These are phyloP conservation scores for Dothideomycetes sp. DNA, from an alignment of 2,329 filamentous ascomycete genomes.

Conservation along the genomic window DNA sequence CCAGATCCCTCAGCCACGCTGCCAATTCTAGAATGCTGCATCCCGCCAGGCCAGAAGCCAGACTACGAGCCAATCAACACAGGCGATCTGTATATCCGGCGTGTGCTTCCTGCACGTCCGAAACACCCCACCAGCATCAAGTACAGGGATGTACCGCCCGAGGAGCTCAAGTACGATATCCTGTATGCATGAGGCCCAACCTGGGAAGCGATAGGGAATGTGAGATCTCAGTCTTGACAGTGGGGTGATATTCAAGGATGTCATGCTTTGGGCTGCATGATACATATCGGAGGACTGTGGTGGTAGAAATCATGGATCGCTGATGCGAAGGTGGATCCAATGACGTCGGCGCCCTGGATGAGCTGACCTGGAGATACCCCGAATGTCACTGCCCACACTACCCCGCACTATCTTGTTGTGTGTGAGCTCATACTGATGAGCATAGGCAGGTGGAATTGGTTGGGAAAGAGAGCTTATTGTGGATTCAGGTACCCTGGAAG, in stretches of 20 bases:
- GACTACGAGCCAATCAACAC: neutral
- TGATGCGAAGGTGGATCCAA: too few relatives aligned
- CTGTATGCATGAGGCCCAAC: slow-evolving; percentile 11
- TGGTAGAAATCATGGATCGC: too few relatives aligned
- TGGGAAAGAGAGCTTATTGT: too few relatives aligned
- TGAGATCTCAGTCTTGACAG: neutral
- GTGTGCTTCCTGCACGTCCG: slow-evolving; percentile 22
- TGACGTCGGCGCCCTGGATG: neutral
- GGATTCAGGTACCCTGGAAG: too few relatives aligned
- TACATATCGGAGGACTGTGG: too few relatives aligned
- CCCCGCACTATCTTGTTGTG: neutral
- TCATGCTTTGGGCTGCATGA: too few relatives aligned
- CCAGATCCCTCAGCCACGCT: slow-evolving; percentile 24
- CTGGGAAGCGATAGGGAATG: neutral
- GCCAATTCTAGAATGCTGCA: slow-evolving; percentile 19
- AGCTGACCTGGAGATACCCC: too few relatives aligned
- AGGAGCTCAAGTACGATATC: slow-evolving; percentile 18
- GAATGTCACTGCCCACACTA: neutral
- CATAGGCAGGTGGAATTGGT: too few relatives aligned
- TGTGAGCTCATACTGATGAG: too few relatives aligned
- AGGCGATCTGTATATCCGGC: slow-evolving; percentile 22
- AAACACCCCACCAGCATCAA: slow-evolving; percentile 28
- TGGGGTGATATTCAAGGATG: neutral
- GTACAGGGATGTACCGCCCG: slow-evolving; percentile 23
- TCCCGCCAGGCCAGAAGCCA: slow-evolving; percentile 13